phyloP scores from a whole-genome alignment of 2,329 filamentous ascomycete genomes.

The Nothophoma quercina region DNA sequence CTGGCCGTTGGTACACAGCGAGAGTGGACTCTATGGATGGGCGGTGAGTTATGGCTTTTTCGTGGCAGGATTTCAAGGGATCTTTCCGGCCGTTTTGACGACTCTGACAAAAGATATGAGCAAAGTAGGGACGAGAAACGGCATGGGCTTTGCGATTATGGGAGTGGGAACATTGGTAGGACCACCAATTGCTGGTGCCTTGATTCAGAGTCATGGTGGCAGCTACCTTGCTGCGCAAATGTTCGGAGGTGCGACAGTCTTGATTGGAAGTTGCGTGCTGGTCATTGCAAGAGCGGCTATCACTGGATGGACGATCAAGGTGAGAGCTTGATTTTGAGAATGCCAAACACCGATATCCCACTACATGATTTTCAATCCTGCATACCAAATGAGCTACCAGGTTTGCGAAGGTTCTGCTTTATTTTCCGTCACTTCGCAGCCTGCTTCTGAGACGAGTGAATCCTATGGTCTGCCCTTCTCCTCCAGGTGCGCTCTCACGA shows the following conservation, averaged over 20 bases:
- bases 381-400: too few relatives aligned
- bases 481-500: too few relatives aligned
- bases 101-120: constrained; percentile 57
- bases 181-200: constrained; percentile 56
- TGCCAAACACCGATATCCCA: neutral
- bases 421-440: too few relatives aligned
- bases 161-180: constrained; percentile 56
- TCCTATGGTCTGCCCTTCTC: too few relatives aligned
- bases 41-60: constrained; percentile 56
- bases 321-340: constrained; percentile 29
- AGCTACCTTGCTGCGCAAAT: constrained; percentile 56
- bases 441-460: too few relatives aligned
- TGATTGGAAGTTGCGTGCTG: constrained; percentile 40
- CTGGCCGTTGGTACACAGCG: constrained; percentile 62
- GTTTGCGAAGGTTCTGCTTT: too few relatives aligned
- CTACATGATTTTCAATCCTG: neutral
- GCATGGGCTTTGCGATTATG: constrained; percentile 58
- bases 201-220: constrained; percentile 53
- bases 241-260: constrained; percentile 45
- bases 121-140: constrained; percentile 57
- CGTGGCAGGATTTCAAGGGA: constrained; percentile 54
- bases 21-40: constrained; percentile 53
- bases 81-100: constrained; percentile 55
- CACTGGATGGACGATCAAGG: constrained; percentile 39
- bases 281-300: constrained; percentile 38